These are phyloP conservation scores for Penicillium sp. DNA, from an alignment of 2,329 filamentous ascomycete species.

Conservation along the genomic window DNA sequence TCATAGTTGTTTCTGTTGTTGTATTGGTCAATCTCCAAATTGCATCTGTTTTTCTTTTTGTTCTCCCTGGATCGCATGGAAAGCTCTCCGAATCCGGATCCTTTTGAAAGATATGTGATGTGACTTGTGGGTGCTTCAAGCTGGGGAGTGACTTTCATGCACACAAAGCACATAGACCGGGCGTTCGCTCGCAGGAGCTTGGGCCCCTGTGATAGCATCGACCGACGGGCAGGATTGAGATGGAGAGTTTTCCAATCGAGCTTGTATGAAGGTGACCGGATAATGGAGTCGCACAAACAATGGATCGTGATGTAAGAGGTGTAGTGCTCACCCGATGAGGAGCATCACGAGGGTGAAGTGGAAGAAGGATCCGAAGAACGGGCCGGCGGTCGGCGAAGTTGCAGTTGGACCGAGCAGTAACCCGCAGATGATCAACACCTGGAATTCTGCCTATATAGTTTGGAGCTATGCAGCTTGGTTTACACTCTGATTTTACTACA, in stretches of 20 bases:
- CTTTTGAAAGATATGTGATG: slow-evolving; percentile 24
- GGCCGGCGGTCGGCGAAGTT: slow-evolving; percentile 8
- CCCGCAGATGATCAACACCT: not conserved
- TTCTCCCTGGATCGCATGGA: not conserved
- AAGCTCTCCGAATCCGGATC: not conserved
- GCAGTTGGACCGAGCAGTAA: not conserved
- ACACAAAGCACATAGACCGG: slow-evolving; percentile 24
- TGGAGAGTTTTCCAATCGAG: slow-evolving; percentile 26
- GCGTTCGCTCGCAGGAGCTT: slow-evolving; percentile 23
- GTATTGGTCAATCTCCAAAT: not conserved
- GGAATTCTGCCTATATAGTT: not conserved
- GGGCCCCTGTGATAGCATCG: slow-evolving; percentile 19
- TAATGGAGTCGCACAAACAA: slow-evolving; percentile 12
- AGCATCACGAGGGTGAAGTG: not conserved
- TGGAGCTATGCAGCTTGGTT: not conserved
- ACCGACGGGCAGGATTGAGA: slow-evolving; percentile 8
- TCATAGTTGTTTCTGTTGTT: slow-evolving; percentile 7
- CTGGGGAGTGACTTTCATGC: slow-evolving; percentile 21
- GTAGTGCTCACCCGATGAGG: not conserved
- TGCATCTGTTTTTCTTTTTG: not conserved
- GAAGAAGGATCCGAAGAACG: slow-evolving; percentile 6
- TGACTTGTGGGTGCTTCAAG: slow-evolving; percentile 26
- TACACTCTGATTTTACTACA: not conserved
- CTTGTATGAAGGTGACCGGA: slow-evolving; percentile 16
- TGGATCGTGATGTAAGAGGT: not conserved